Evolutionary conservation across 2,329 filamentous ascomycete genomes (phyloP).

Genomic region (Dactylella cylindrospora): DNA sequence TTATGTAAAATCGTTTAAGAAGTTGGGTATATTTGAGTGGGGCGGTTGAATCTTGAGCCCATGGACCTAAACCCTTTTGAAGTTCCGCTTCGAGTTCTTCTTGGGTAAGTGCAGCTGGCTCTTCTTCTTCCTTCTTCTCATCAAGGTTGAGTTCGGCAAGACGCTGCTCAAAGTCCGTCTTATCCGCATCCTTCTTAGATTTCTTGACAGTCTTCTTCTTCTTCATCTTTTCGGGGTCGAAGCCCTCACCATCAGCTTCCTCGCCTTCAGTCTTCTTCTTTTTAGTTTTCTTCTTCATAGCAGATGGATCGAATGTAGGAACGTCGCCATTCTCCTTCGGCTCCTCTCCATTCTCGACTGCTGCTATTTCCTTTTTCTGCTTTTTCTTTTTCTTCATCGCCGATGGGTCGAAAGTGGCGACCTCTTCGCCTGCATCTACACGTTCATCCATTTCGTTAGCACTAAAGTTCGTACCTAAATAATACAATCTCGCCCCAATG

Average conservation of each 20-base stretch:
- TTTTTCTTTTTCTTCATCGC: slow-evolving; percentile 49
- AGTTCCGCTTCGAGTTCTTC: slow-evolving; percentile 75
- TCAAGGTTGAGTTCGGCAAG: slow-evolving; percentile 57
- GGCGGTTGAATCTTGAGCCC: slow-evolving; percentile 76
- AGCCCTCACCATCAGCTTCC: slow-evolving; percentile 68
- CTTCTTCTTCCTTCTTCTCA: slow-evolving; percentile 60
- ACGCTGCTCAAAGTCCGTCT: slow-evolving; percentile 57
- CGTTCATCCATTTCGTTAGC: slow-evolving; percentile 12
- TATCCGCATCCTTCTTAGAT: slow-evolving; percentile 56
- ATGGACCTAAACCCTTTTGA: slow-evolving; percentile 78
- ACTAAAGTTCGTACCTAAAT: slow-evolving; percentile 12
- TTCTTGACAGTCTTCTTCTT: slow-evolving; percentile 53
- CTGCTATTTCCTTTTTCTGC: slow-evolving; percentile 42
- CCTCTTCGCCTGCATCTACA: slow-evolving; percentile 19
- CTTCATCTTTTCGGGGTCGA: slow-evolving; percentile 75
- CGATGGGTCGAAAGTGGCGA: slow-evolving; percentile 30
- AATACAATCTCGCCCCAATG: not conserved
- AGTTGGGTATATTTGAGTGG: slow-evolving; percentile 82
- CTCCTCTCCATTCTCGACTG: slow-evolving; percentile 26
- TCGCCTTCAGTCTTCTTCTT: slow-evolving; percentile 47
- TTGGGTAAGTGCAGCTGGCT: slow-evolving; percentile 60
- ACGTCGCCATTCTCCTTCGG: slow-evolving; percentile 43
- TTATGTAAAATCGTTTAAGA: slow-evolving; percentile 88
- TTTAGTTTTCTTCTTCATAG: slow-evolving; percentile 45
- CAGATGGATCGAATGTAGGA: slow-evolving; percentile 46